phyloP scores from a whole-genome alignment of 768 basidiomycete species.

The Tylopilus plumbeoviolaceoides region DNA sequence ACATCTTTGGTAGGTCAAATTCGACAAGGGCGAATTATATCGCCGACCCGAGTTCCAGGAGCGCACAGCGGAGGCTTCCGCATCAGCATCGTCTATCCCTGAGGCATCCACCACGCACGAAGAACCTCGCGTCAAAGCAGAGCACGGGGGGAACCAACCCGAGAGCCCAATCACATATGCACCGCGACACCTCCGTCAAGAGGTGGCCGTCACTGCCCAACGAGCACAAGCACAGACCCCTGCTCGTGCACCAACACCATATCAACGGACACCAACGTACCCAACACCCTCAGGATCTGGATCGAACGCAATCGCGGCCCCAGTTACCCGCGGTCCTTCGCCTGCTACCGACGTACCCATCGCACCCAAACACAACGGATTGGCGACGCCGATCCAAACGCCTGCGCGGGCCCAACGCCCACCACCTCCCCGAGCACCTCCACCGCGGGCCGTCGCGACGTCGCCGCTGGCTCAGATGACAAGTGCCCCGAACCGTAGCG shows the following conservation, averaged over 20 bases:
- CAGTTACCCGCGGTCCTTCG: not conserved
- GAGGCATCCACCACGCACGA: not conserved
- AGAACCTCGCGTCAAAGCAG: constrained; percentile 17
- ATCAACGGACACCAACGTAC: not conserved
- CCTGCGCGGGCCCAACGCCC: constrained; percentile 29
- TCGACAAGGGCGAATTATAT: constrained; percentile 50
- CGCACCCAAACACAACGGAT: constrained; percentile 13
- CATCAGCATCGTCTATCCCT: not conserved
- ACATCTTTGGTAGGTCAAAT: no score
- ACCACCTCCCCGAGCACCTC: constrained; percentile 7
- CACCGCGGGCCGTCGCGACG: constrained; percentile 2
- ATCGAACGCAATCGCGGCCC: not conserved
- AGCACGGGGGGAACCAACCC: constrained; percentile 5
- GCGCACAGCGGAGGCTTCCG: constrained; percentile 28
- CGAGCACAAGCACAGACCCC: constrained; percentile 6
- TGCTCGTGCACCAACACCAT: not conserved
- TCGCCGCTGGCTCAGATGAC: constrained; percentile 12
- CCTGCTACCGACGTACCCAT: no score
- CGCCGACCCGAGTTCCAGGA: constrained; percentile 68
- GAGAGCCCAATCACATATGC: constrained; percentile 31
- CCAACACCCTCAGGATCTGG: not conserved
- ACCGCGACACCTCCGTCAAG: constrained; percentile 39
- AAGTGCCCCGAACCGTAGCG: constrained; percentile 11
- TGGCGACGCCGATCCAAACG: constrained; percentile 35
- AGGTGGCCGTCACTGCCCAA: constrained; percentile 11